Base-by-base conservation (phyloP, 208 protist species). In the Phytomonas serpens region DNA sequence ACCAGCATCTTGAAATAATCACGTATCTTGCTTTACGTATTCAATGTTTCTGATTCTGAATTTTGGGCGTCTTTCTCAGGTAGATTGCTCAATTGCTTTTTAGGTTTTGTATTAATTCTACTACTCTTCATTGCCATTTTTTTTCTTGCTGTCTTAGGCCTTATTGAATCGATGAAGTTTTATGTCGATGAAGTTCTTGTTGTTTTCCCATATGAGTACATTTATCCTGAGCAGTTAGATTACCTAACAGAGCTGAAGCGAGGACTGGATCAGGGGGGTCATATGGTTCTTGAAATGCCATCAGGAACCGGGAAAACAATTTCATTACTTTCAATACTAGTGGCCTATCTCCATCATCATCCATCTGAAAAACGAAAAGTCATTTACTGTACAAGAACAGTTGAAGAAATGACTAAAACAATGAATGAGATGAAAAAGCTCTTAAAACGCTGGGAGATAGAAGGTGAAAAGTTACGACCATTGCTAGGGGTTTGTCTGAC, bases 281-380 rank as follows among this genome's bases (percentile, higher is more conserved):
- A 99, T 66, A 92, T 97, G 77, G 83, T 99, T 80, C 83, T 99
- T 52, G 98, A 99, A 79, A 99, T 99, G 98, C 98, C 98, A 16
- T 99, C 95, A 23, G 98, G 98, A 57, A 99, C 99, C 0, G 99
- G 99, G 32, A 99, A 99, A 80, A 99, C 99, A 0, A 97, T 99
- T 42, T 98, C 98, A n/a, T 76, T 99, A 42, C 85, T 99, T 9
- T 98, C 97, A 1, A 92, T 99, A n/a, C 90, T 99, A 42, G 88
- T 97, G 27, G 90, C 93, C 11, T 98, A 98, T 74, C 77, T 98
- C 77, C 83, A 96, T 61, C 86, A 96, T 33, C 89, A 99, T 73
- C 87, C 92, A 6, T 66, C 90, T 57, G 92, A 97, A 61, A 91
- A 93, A 30, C 85, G 93, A n/a, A 99, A 99, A 80, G 89, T 99